These are phyloP conservation scores for Curvularia verruculosa DNA, from an alignment of 2,329 filamentous ascomycete species.

Conservation along the genomic window DNA sequence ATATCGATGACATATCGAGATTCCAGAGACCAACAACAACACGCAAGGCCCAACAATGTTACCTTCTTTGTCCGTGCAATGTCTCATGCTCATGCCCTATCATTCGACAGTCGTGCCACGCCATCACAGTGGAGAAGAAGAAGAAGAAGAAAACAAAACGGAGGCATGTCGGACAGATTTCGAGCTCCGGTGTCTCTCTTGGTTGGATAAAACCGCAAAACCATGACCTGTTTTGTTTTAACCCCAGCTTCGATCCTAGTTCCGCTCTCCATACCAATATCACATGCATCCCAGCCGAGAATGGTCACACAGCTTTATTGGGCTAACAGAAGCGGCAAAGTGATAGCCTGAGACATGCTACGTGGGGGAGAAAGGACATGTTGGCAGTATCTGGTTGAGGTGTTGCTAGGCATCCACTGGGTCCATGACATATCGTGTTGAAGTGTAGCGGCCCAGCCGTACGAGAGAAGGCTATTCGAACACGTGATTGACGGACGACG, in stretches of 20 bases:
- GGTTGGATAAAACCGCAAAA: neutral
- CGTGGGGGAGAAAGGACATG: neutral
- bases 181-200: neutral
- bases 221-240: neutral
- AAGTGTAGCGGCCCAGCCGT: no score
- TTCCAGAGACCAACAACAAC: neutral
- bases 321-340: neutral
- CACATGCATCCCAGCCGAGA: neutral
- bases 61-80: neutral
- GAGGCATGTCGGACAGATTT: neutral
- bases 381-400: neutral
- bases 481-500: neutral
- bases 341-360: neutral
- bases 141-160: no score
- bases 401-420: neutral
- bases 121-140: no score
- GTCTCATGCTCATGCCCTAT: neutral
- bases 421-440: neutral
- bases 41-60: neutral
- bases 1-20: neutral
- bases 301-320: neutral
- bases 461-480: no score
- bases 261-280: neutral
- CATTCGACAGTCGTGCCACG: neutral
- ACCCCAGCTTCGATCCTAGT: neutral